Evolutionary conservation across 257 asterid genomes (phyloP).

Genomic region (Solanum virginianum): DNA sequence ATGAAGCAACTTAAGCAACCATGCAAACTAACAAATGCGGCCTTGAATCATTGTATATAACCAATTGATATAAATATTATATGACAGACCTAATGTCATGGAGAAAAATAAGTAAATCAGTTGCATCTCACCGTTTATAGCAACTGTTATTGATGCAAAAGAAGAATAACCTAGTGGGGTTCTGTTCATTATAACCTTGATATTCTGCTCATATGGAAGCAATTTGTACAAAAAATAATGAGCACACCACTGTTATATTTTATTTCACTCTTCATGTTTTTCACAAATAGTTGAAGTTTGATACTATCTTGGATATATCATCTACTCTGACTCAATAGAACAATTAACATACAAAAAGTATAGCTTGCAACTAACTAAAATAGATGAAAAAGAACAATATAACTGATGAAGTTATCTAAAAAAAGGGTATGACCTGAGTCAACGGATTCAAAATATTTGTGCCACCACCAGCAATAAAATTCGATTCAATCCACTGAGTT

Average conservation of each 20-base stretch:
- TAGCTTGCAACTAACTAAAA: background rate
- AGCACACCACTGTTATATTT: background rate
- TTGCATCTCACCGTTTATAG: background rate
- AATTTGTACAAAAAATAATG: background rate
- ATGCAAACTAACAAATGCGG: background rate
- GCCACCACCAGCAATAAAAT: constrained; percentile 28
- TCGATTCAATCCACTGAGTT: constrained; percentile 27
- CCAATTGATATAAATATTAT: background rate
- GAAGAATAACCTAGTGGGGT: background rate
- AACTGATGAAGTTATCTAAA: background rate
- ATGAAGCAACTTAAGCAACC: background rate
- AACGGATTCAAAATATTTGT: constrained; percentile 25
- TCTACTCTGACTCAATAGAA: background rate
- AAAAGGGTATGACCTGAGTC: constrained; percentile 16
- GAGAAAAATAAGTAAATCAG: background rate
- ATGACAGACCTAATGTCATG: background rate
- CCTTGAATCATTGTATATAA: background rate
- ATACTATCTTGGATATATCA: background rate
- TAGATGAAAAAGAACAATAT: background rate
- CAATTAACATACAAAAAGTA: background rate
- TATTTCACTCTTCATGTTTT: background rate
- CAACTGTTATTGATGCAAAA: background rate
- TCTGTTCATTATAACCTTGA: background rate
- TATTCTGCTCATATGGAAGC: background rate
- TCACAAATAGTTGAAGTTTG: background rate